Conservation (phyloP, 2,329 filamentous ascomycete species). For the Nemania bipapillata region DNA sequence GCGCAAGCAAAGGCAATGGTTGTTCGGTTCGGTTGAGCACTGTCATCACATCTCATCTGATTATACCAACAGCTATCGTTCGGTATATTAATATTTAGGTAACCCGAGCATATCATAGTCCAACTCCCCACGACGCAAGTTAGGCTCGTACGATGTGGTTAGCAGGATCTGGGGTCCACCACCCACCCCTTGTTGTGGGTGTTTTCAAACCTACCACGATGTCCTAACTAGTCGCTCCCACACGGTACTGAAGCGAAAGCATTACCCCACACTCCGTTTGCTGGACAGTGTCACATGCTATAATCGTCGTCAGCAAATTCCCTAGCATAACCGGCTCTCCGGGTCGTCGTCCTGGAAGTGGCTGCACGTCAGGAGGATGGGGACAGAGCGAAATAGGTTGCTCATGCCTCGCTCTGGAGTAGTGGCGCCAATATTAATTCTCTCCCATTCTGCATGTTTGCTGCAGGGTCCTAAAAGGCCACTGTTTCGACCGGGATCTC, state of each 20-base stretch:
- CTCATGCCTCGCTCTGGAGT: conserved; percentile 1
- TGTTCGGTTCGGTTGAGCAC: conserved; percentile 19
- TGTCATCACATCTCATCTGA: conserved; percentile 17
- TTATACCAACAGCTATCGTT: conserved; percentile 10
- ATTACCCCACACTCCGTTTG: conserved; percentile 3
- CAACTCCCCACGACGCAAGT: conserved; percentile 1
- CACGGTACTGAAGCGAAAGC: background rate
- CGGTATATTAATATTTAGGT: conserved; percentile 25
- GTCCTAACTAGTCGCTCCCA: conserved; percentile 1
- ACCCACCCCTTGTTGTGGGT: background rate
- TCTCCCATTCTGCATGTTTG: conserved; percentile 23
- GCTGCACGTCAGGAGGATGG: conserved; percentile 3
- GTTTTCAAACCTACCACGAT: conserved; percentile 6
- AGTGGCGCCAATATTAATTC: conserved; percentile 14
- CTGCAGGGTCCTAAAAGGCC: conserved; percentile 19
- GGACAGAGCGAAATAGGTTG: conserved; percentile 2
- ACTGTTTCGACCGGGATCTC: conserved; percentile 2
- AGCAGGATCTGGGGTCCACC: conserved; percentile 1
- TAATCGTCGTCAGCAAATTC: background rate
- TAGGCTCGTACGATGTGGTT: conserved; percentile 11
- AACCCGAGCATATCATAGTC: conserved; percentile 29
- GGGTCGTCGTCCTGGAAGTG: conserved; percentile 1
- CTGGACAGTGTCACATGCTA: conserved; percentile 16
- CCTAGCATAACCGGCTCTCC: conserved; percentile 4
- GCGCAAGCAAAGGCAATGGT: conserved; percentile 7